Base-by-base conservation (phyloP, 805 yeast species). In the Wickerhamiella bombiphila region DNA sequence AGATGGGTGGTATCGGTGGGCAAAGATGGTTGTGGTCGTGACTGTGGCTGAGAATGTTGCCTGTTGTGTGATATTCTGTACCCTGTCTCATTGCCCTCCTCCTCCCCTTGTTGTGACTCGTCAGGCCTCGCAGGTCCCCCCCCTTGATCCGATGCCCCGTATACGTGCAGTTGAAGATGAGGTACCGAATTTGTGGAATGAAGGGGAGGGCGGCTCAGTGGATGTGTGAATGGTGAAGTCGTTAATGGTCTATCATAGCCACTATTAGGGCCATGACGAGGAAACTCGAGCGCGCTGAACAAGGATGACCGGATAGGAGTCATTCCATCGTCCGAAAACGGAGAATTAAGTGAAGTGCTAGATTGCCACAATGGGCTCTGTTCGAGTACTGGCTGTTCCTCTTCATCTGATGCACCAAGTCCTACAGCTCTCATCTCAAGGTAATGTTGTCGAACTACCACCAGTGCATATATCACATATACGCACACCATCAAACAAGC, bases 391-490 rank as follows among this genome's bases (percentile, higher is more conserved):
- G 31, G 15, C 17, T 7, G 31, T 15, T 15, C 21, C 33, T 8
- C 33, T 8, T 7, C 9, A 22, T 5, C 43, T 69, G 69, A 65
- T 72, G 59, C 15, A 53, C 24, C 3, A 67, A 51, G 18, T 65
- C 59, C 55, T 75, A 42, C 56, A 59, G 39, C 3, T 80, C 81
- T 50, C 82, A 86, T 0, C 52, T 41, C 1, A 6, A 6, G 8
- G 18, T 13, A 59, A 43, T 69, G 69, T 65, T 72, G 59, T 15
- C 53, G 25, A 2, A 67, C 51, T 17, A 65, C 60, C 55, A 75
- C 42, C 56, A 59, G 39, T 3, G 81, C 81, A 50, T 82, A 86
- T 0, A 52, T 41, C 1, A 68, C 42, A 52, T 86, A 85, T 5
- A 74, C 51, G 0, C 54, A 40, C 6, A 79, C 60, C 69, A 86